These are phyloP conservation scores for Talaromyces thailandensis DNA, from an alignment of 495 filamentous ascomycete genomes.

Conservation along the genomic window DNA sequence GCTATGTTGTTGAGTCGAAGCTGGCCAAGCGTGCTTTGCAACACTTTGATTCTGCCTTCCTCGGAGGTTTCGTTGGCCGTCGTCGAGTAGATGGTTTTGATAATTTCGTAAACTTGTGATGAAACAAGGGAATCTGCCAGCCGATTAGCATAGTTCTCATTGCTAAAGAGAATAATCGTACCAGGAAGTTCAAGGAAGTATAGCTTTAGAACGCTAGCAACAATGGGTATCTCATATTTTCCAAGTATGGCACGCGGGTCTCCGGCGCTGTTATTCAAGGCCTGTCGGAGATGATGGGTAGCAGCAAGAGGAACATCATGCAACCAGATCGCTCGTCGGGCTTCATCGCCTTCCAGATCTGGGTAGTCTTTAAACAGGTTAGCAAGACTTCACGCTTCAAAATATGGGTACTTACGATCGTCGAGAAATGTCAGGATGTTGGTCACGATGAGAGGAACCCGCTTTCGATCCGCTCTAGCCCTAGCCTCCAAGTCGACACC, in stretches of 20 bases:
- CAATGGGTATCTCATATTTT: constrained; percentile 84
- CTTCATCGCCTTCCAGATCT: constrained; percentile 94
- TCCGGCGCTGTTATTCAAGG: constrained; percentile 81
- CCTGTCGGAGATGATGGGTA: constrained; percentile 74
- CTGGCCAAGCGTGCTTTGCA: constrained; percentile 92
- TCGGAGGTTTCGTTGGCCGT: constrained; percentile 62
- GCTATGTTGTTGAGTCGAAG: constrained; percentile 96
- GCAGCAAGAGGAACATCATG: constrained; percentile 78
- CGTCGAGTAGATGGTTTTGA: constrained; percentile 84
- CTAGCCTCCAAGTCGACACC: constrained; percentile 94
- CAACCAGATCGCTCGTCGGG: constrained; percentile 86
- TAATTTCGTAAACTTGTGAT: constrained; percentile 96
- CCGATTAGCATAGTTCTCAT: constrained; percentile 5
- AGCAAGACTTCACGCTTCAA: constrained; percentile 1
- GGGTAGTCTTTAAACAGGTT: constrained; percentile 59
- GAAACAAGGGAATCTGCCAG: constrained; percentile 84
- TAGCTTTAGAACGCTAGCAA: constrained; percentile 88
- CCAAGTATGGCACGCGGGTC: constrained; percentile 68
- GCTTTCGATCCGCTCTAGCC: constrained; percentile 86
- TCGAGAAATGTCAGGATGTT: constrained; percentile 90
- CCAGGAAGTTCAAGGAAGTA: constrained; percentile 94
- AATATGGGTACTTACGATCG: constrained; percentile 48
- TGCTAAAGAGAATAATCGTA: constrained; percentile 29
- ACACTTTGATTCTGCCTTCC: constrained; percentile 77
- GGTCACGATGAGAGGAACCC: constrained; percentile 88